Evolutionary conservation across 139 green algal species (phyloP).

Genomic region (Micractinium conductrix): DNA sequence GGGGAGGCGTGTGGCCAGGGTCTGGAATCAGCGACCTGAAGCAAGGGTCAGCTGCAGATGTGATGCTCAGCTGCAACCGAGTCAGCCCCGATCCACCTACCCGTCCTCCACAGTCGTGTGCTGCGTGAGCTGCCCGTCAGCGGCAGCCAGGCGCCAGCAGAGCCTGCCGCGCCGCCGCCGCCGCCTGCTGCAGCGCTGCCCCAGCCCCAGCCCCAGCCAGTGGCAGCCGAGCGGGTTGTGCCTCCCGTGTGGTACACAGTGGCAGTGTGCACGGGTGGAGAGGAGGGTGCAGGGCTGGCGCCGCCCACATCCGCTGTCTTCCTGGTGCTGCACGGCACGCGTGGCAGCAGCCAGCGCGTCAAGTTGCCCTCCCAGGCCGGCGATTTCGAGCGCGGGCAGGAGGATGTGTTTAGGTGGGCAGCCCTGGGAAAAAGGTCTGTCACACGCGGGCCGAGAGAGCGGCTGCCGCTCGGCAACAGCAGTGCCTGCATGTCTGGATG

Average conservation of each 20-base stretch:
- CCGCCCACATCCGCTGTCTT: conserved; percentile 56
- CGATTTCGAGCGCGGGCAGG: conserved; percentile 66
- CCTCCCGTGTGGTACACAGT: conserved; percentile 27
- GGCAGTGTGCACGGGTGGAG: conserved; percentile 50
- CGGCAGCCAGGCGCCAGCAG: background rate
- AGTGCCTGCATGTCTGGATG: no score
- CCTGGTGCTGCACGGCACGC: conserved; percentile 60
- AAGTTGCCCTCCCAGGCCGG: conserved; percentile 60
- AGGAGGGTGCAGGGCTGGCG: conserved; percentile 48
- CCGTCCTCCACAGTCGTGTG: conserved; percentile 21
- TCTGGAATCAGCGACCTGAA: background rate
- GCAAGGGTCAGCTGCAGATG: background rate
- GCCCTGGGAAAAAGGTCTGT: background rate
- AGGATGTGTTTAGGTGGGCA: conserved; percentile 58
- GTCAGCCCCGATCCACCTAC: no score
- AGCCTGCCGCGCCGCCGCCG: conserved; percentile 23
- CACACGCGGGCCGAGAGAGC: no score
- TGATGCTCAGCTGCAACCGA: background rate
- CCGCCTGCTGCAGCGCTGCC: conserved; percentile 21
- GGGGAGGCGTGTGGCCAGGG: conserved; percentile 50
- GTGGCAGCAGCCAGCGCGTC: conserved; percentile 47
- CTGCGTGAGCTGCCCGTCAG: conserved; percentile 38
- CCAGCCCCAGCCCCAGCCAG: background rate
- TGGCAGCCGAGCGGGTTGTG: conserved; percentile 6
- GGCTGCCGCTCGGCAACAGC: no score